Percentiles rank a stretch among this genome's conserved stretches.
Conservation (phyloP, 2,329 filamentous ascomycete genomes). For the Talaromyces funiculosus region DNA sequence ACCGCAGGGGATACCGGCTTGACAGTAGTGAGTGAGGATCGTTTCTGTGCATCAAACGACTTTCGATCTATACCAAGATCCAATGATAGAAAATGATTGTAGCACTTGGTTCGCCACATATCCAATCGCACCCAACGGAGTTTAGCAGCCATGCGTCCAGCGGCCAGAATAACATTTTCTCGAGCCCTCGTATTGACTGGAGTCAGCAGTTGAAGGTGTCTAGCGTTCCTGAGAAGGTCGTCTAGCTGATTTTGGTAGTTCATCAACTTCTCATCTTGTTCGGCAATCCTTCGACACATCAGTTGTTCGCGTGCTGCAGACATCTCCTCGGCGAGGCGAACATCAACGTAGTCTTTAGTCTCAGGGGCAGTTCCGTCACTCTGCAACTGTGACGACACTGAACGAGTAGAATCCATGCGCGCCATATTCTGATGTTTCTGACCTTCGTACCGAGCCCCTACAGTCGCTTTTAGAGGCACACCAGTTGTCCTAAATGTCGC, state of each 20-base stretch:
- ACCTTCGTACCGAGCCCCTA: conserved; percentile 78
- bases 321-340: conserved; percentile 80
- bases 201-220: conserved; percentile 80
- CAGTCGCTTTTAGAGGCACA: conserved; percentile 80
- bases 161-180: conserved; percentile 78
- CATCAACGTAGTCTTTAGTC: conserved; percentile 55
- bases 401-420: conserved; percentile 57
- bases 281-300: conserved; percentile 75
- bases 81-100: conserved; percentile 77
- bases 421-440: conserved; percentile 55
- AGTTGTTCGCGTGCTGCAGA: conserved; percentile 73
- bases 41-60: conserved; percentile 8
- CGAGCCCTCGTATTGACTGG: conserved; percentile 87
- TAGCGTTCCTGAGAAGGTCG: conserved; percentile 75
- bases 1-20: conserved; percentile 18
- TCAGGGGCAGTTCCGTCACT: conserved; percentile 49
- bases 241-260: conserved; percentile 73
- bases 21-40: conserved; percentile 5
- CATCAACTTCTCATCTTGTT: conserved; percentile 73
- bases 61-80: conserved; percentile 73
- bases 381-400: conserved; percentile 57
- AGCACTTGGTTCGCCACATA: conserved; percentile 86
- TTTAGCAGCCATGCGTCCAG: conserved; percentile 77
- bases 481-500: conserved; percentile 89
- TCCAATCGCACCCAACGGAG: conserved; percentile 92